These are phyloP conservation scores for Venturia carpophila DNA, from an alignment of 2,329 filamentous ascomycete genomes.

Conservation along the genomic window DNA sequence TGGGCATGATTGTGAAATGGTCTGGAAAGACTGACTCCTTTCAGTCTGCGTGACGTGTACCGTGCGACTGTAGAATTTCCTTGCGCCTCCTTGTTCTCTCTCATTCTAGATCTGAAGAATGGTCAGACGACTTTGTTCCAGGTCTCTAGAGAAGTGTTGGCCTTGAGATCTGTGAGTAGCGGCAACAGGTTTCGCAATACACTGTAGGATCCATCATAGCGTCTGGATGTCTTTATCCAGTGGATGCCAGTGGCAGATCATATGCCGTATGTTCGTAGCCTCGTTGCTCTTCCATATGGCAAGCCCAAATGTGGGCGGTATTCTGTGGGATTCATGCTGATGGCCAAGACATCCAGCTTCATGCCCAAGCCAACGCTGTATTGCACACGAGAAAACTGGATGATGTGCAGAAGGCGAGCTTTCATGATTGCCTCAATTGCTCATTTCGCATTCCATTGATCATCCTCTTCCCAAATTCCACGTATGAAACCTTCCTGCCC, in stretches of 20 bases:
- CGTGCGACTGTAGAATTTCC: neutral
- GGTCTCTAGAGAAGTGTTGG: neutral
- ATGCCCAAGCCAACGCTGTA: neutral
- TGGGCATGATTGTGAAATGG: neutral
- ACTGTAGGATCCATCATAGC: neutral
- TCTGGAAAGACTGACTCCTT: neutral
- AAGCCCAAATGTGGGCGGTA: neutral
- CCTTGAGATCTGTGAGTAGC: neutral
- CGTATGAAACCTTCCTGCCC: constrained; percentile 66
- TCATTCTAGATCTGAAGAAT: neutral
- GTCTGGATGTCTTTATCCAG: neutral
- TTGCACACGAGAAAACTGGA: neutral
- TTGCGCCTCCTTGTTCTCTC: neutral
- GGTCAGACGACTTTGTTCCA: neutral
- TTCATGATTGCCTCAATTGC: neutral
- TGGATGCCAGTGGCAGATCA: neutral
- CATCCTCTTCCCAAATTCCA: constrained; percentile 46
- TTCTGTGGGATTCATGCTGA: neutral
- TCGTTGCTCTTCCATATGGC: neutral
- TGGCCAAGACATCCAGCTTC: neutral
- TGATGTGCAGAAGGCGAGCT: neutral
- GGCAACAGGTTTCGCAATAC: neutral
- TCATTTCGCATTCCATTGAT: neutral
- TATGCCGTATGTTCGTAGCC: neutral
- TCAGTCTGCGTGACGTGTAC: neutral